Base-by-base conservation (phyloP, 306 rosid species). In the Corylus heterophylla region DNA sequence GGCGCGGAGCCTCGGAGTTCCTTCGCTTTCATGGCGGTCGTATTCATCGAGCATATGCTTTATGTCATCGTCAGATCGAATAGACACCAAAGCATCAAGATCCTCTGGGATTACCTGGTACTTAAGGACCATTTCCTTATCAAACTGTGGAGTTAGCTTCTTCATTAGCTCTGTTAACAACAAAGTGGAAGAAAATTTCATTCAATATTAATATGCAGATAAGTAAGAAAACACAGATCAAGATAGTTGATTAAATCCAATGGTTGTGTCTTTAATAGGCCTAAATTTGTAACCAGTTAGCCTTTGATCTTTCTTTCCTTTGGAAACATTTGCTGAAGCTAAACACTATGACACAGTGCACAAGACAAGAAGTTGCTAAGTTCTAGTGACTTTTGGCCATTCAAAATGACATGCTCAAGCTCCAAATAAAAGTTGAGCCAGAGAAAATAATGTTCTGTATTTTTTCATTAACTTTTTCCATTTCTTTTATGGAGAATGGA, bases 31-130 rank as follows among this genome's bases (percentile, higher is more conserved):
- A 4, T 74, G 88, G 0, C 93, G 91, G 49, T 91, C 89, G 9
- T 86, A 83, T 75, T 95, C 98, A 8, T 89, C 85, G 4, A 92
- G 73, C 98, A 95, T 92, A 76, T 90, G 90, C 86, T 88, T 90
- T 3, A 95, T 61, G 73, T 95, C 98, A 44, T 90, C 97, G 10
- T 95, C 83, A 27, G 84, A 78, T 72, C 81, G 82, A 0, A 92
- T 94, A 0, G 98, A 73, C 12, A 95, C 92, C 69, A 91, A 71
- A 2, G 92, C 62, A 54, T 91, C 98, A 14, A 95, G 90, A 74
- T 91, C 98, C 62, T 91, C 92, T 0, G 89, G 78, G 2, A 75
- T 27, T 20, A 91, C 61, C 58, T 91, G 98, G 86, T 92, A 95
- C 86, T 95, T 92, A 7, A 95, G 78, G 13, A 89, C 80, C 86